These are phyloP conservation scores for Phyllachora maydis DNA, from an alignment of 2,329 filamentous ascomycete genomes.

Conservation along the genomic window DNA sequence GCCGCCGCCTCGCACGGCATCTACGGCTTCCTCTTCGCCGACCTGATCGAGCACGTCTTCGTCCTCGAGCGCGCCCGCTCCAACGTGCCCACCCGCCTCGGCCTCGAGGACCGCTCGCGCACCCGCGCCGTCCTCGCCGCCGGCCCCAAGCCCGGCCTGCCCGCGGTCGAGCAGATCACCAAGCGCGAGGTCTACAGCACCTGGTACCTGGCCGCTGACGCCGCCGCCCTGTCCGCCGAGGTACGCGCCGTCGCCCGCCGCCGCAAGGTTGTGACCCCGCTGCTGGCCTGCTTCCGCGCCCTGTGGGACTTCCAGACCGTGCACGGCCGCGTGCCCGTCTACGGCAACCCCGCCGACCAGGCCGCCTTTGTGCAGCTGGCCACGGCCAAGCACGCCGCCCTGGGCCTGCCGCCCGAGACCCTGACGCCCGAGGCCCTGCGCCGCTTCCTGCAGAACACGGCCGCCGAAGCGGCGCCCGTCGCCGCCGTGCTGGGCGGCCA, in stretches of 20 bases:
- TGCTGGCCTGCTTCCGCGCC: constrained; percentile 70
- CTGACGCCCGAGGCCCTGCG: constrained; percentile 54
- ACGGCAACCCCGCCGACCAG: constrained; percentile 41
- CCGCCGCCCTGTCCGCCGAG: constrained; percentile 49
- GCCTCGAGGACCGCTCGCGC: constrained; percentile 50
- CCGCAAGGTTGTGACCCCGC: constrained; percentile 56
- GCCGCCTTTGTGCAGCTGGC: constrained; percentile 59
- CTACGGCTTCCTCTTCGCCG: constrained; percentile 89
- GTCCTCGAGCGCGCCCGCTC: constrained; percentile 69
- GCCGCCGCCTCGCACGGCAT: constrained; percentile 72
- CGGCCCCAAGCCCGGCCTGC: constrained; percentile 37
- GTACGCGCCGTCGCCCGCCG: constrained; percentile 49
- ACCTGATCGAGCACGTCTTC: constrained; percentile 79
- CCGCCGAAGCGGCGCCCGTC: constrained; percentile 67
- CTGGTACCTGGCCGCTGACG: constrained; percentile 62
- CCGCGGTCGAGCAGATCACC: constrained; percentile 50
- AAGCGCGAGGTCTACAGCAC: constrained; percentile 86
- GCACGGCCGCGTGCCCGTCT: constrained; percentile 30
- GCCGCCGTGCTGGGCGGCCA: constrained; percentile 78
- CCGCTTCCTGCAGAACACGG: constrained; percentile 71
- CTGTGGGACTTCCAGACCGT: constrained; percentile 69
- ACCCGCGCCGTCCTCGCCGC: constrained; percentile 60
- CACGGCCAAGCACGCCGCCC: constrained; percentile 55
- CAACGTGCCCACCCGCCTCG: constrained; percentile 42
- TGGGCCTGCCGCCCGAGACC: constrained; percentile 47